A percentile compares a stretch with the other conserved stretches of the same genome.
Conservation (phyloP, 805 yeast genomes). For the Wickerhamiella slavikovae region DNA sequence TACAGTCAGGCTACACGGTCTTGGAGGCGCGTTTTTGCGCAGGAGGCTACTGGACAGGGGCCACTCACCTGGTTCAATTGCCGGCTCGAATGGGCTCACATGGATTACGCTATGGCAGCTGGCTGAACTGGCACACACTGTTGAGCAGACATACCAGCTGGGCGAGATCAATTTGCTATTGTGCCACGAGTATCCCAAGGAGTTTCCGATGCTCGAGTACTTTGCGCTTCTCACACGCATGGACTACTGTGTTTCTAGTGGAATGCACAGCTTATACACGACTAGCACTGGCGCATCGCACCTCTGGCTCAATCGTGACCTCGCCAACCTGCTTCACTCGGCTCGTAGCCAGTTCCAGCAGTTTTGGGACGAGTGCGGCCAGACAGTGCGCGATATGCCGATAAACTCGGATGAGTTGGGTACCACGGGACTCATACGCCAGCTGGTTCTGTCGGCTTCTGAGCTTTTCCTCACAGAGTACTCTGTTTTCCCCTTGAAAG, state of each 20-base stretch:
- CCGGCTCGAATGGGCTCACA: conserved; percentile 46
- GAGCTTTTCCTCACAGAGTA: neutral
- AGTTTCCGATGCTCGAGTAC: conserved; percentile 50
- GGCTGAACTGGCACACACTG: conserved; percentile 39
- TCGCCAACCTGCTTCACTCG: conserved; percentile 5
- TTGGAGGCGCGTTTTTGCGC: conserved; percentile 51
- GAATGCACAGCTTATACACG: conserved; percentile 50
- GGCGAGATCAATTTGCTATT: conserved; percentile 38
- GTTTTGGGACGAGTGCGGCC: conserved; percentile 39
- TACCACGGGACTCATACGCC: neutral
- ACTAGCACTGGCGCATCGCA: conserved; percentile 51
- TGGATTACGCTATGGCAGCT: conserved; percentile 59
- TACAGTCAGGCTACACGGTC: conserved; percentile 37
- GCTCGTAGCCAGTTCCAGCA: conserved; percentile 7
- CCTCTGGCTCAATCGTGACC: conserved; percentile 26
- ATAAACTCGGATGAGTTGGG: conserved; percentile 26
- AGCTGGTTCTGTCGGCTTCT: neutral
- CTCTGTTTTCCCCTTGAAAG: no score
- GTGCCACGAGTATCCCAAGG: conserved; percentile 48
- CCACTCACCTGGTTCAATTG: conserved; percentile 24
- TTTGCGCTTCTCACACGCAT: conserved; percentile 44
- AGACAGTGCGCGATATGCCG: no score
- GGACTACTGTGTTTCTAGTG: conserved; percentile 55
- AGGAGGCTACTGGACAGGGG: conserved; percentile 53
- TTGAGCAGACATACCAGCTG: conserved; percentile 20